Conservation (phyloP, 768 basidiomycete species). For the Lactifluus subvellereus region DNA sequence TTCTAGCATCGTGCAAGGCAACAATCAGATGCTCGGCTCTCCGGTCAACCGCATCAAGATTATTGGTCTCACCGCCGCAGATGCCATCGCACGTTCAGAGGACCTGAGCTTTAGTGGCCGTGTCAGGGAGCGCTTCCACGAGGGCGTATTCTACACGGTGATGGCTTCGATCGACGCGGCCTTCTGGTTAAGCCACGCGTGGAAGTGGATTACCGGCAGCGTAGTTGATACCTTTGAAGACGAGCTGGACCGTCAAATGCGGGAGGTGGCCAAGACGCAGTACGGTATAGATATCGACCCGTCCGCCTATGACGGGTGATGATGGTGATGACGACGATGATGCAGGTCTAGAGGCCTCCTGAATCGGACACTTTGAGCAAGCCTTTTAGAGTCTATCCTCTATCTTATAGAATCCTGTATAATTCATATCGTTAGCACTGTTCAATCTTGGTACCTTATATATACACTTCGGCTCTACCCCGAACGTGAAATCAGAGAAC, state of each 20-base stretch:
- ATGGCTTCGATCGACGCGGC: conserved; percentile 66
- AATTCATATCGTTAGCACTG: no score
- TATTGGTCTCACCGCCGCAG: conserved; percentile 76
- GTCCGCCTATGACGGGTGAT: conserved; percentile 9
- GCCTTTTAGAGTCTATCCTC: no score
- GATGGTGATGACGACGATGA: not conserved
- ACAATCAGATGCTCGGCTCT: conserved; percentile 78
- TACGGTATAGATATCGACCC: conserved; percentile 19
- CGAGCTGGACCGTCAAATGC: conserved; percentile 19
- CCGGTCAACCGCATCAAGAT: conserved; percentile 91
- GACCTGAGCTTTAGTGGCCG: conserved; percentile 40
- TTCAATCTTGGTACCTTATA: no score
- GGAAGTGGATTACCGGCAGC: conserved; percentile 15
- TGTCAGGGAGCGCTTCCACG: conserved; percentile 48
- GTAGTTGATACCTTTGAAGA: conserved; percentile 1
- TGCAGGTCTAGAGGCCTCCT: not conserved
- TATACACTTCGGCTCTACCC: no score
- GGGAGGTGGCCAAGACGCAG: conserved; percentile 12
- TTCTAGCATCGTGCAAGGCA: conserved; percentile 40
- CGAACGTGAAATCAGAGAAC: no score
- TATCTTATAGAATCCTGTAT: no score
- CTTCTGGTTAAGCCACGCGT: conserved; percentile 47
- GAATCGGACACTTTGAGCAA: not conserved
- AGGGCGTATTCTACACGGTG: conserved; percentile 56
- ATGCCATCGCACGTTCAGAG: conserved; percentile 47